A percentile compares a stretch with the other conserved stretches of the same genome.
These are phyloP conservation scores for Oryza glumipatula DNA, from an alignment of 176 grass and related monocot species.

Conservation along the genomic window DNA sequence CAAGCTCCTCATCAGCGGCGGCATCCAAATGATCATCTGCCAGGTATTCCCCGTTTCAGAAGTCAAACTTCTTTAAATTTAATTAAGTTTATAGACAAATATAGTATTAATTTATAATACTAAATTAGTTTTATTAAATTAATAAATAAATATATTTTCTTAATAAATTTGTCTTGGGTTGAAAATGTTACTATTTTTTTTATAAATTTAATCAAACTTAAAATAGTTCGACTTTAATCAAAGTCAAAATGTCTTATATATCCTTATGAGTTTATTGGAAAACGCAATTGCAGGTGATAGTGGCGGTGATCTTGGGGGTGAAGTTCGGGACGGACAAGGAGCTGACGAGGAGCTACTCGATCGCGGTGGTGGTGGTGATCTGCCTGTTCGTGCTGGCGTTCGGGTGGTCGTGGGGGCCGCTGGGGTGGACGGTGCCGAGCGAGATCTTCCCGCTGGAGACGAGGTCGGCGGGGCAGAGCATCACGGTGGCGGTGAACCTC, in stretches of 20 bases:
- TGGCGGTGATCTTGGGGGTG: conserved; percentile 70
- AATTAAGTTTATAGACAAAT: too few relatives aligned
- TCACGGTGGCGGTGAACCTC: conserved; percentile 86
- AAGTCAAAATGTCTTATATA: too few relatives aligned
- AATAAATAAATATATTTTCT: too few relatives aligned
- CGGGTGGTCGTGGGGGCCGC: conserved; percentile 91
- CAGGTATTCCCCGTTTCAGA: conserved; percentile 44
- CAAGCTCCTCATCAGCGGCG: conserved; percentile 78
- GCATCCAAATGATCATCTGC: conserved; percentile 87
- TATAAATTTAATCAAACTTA: too few relatives aligned
- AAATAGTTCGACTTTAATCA: too few relatives aligned
- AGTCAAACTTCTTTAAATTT: too few relatives aligned
- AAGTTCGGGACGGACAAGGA: conserved; percentile 79
- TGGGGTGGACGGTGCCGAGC: conserved; percentile 91
- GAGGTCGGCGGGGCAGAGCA: conserved; percentile 91
- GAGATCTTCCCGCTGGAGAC: conserved; percentile 96
- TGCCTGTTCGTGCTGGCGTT: conserved; percentile 96
- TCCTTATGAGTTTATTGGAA: not conserved
- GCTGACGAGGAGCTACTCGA: conserved; percentile 65
- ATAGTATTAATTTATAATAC: too few relatives aligned
- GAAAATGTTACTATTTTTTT: too few relatives aligned
- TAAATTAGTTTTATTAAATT: too few relatives aligned
- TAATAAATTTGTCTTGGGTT: too few relatives aligned
- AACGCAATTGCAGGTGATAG: conserved; percentile 53
- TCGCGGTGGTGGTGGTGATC: conserved; percentile 73